These are phyloP conservation scores for Blastocystis hominis DNA, from an alignment of 352 stramenopile genomes.

Conservation along the genomic window DNA sequence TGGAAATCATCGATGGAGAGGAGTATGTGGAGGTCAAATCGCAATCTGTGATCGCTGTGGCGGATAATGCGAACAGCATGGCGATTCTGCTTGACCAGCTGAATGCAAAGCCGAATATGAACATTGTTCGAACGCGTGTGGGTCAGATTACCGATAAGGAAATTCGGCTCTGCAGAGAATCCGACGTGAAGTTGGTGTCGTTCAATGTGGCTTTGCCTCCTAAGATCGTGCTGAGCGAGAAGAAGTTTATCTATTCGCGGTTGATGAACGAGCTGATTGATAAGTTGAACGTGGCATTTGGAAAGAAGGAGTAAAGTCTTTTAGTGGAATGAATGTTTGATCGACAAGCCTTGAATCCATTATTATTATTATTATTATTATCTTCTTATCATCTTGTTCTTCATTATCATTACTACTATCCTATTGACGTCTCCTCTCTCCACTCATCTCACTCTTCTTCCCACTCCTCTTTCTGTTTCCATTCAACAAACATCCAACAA, in stretches of 20 bases:
- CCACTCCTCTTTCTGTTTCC: too few species aligned
- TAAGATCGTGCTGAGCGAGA: background rate
- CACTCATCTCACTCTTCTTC: too few species aligned
- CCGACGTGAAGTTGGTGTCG: background rate
- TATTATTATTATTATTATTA: too few species aligned
- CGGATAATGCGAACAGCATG: slow-evolving; percentile 50
- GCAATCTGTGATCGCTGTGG: background rate
- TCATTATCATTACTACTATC: too few species aligned
- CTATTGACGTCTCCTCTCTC: too few species aligned
- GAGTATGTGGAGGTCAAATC: slow-evolving; percentile 11
- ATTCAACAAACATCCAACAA: background rate
- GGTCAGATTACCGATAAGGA: slow-evolving; percentile 33
- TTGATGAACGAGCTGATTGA: slow-evolving; percentile 39
- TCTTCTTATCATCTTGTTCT: too few species aligned
- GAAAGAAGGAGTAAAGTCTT: background rate
- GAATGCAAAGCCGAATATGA: background rate
- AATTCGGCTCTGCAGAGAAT: background rate
- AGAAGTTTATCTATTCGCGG: slow-evolving; percentile 32
- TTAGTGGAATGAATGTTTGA: background rate
- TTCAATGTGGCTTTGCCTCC: background rate
- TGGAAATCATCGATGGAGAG: slow-evolving; percentile 16
- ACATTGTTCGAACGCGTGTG: background rate
- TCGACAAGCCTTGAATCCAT: background rate
- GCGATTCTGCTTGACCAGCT: background rate
- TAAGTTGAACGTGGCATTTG: background rate